Conservation (phyloP, 2,329 filamentous ascomycete species). For the Cladosporium sp. region DNA sequence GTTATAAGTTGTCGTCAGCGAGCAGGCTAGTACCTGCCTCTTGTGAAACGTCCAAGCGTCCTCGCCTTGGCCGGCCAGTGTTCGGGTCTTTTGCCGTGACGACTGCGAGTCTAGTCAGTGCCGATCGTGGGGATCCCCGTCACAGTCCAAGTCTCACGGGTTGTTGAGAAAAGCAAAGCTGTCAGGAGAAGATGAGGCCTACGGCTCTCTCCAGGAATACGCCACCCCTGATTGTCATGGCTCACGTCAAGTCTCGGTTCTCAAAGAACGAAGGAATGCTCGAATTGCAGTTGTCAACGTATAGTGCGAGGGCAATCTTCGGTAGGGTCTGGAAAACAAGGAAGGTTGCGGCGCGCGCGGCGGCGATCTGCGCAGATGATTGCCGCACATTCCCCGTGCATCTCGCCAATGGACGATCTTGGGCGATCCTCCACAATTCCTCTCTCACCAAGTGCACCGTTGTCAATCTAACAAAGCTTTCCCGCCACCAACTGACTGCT, state of each 20-base stretch:
- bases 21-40: not conserved
- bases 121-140: not conserved
- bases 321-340: not conserved
- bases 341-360: not conserved
- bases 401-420: not conserved
- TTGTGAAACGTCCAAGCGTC: not conserved
- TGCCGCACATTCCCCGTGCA: not conserved
- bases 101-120: not conserved
- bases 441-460: not conserved
- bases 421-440: not conserved
- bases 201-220: not conserved
- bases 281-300: not conserved
- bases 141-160: too few relatives aligned
- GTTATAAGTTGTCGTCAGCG: not conserved
- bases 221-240: not conserved
- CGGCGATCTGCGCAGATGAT: not conserved
- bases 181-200: not conserved
- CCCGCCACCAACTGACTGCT: not conserved
- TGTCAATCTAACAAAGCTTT: not conserved
- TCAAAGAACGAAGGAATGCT: not conserved
- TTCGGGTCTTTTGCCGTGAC: not conserved
- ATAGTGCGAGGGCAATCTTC: not conserved
- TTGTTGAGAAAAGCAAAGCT: not conserved
- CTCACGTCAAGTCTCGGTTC: not conserved
- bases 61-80: not conserved